Evolutionary conservation across 495 filamentous ascomycete species (phyloP).

Genomic region (Tuber aestivum): DNA sequence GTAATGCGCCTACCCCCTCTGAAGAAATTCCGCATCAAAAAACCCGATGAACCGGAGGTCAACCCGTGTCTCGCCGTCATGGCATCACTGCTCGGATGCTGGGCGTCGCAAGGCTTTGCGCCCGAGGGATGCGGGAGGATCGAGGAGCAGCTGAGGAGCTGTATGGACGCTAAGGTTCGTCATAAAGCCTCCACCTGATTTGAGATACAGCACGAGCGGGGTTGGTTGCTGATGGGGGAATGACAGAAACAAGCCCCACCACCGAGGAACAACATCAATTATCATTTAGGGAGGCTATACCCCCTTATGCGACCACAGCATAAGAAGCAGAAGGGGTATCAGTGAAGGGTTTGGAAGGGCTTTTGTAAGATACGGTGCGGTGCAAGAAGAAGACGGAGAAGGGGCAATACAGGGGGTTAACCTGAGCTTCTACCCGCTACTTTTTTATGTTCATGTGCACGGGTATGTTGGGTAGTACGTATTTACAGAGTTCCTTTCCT

Average conservation of each 20-base stretch:
- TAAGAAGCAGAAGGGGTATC: slow-evolving; percentile 57
- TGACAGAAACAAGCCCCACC: slow-evolving; percentile 56
- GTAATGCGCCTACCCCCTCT: slow-evolving; percentile 79
- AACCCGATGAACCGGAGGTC: slow-evolving; percentile 65
- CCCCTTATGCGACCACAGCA: slow-evolving; percentile 66
- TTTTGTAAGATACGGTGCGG: slow-evolving; percentile 11
- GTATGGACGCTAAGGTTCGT: slow-evolving; percentile 82
- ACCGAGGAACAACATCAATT: slow-evolving; percentile 86
- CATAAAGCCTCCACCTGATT: neutral
- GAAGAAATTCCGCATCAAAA: slow-evolving; percentile 71
- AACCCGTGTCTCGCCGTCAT: slow-evolving; percentile 81
- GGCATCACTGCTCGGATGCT: slow-evolving; percentile 85
- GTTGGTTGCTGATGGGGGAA: neutral
- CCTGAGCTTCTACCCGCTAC: neutral
- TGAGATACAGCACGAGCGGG: neutral
- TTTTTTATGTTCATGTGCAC: neutral
- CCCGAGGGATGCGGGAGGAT: slow-evolving; percentile 68
- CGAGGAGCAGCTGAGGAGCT: slow-evolving; percentile 75
- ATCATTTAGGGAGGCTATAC: slow-evolving; percentile 83
- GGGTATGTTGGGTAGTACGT: neutral
- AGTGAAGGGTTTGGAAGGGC: slow-evolving; percentile 23
- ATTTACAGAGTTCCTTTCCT: neutral
- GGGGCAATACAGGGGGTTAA: neutral
- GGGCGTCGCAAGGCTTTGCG: slow-evolving; percentile 79
- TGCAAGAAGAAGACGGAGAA: neutral